Percentiles rank a stretch among this genome's conserved stretches.
Conservation (phyloP, 306 rosid genomes). For the Cercis canadensis region DNA sequence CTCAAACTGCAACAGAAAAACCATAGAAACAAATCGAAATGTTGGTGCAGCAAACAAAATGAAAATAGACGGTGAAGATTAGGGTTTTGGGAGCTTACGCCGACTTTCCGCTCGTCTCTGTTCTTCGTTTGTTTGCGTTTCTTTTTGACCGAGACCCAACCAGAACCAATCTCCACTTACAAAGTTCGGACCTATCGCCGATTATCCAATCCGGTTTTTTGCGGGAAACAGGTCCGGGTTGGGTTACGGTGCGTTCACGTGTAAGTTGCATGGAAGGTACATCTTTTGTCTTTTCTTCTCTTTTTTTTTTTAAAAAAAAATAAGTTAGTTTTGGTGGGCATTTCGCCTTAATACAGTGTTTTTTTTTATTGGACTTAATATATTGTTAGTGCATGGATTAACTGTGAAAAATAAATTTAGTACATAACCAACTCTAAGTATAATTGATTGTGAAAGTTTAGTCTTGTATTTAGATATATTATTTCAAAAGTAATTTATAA, state of each 20-base stretch:
- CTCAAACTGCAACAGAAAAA: not conserved
- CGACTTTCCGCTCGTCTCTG: constrained; percentile 48
- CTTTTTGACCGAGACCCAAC: constrained; percentile 64
- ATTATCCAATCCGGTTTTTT: constrained; percentile 64
- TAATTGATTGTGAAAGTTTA: too few species aligned
- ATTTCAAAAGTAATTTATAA: too few species aligned
- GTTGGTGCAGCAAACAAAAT: not conserved
- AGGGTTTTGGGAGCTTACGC: constrained; percentile 55
- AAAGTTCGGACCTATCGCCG: constrained; percentile 68
- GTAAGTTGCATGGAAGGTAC: constrained; percentile 23
- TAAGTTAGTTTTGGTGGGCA: too few species aligned
- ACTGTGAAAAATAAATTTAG: too few species aligned
- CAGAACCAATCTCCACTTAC: constrained; percentile 53
- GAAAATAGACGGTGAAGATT: constrained; percentile 15
- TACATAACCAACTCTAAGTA: too few species aligned
- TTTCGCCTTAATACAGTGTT: too few species aligned
- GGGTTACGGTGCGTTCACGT: constrained; percentile 54
- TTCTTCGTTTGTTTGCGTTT: constrained; percentile 43
- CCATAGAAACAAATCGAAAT: constrained; percentile 13
- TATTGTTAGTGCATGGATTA: too few species aligned
- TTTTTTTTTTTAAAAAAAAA: not conserved
- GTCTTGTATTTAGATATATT: too few species aligned
- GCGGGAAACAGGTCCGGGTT: constrained; percentile 78
- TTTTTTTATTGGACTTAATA: too few species aligned
- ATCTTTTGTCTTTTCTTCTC: not conserved